Conservation (phyloP, 2,329 filamentous ascomycete species). For the Cladosporium cucumerinum region DNA sequence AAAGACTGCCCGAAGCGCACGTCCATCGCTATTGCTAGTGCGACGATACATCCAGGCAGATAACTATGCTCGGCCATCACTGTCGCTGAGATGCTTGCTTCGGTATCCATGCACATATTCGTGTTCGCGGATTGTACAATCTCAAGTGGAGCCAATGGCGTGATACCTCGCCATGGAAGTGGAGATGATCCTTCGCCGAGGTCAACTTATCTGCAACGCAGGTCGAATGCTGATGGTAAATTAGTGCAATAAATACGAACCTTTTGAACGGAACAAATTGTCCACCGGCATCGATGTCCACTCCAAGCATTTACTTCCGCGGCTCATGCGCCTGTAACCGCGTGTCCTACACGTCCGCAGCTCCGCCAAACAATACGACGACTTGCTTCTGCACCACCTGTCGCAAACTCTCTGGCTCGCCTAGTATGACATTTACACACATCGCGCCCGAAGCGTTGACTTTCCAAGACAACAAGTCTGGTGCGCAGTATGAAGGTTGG, state of each 20-base stretch:
- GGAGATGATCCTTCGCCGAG: not conserved
- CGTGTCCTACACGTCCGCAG: slow-evolving; percentile 24
- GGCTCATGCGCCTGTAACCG: slow-evolving; percentile 27
- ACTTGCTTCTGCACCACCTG: slow-evolving; percentile 27
- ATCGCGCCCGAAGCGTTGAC: slow-evolving; percentile 18
- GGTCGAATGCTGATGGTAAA: not conserved
- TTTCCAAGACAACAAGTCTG: slow-evolving; percentile 22
- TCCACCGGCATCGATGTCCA: not conserved
- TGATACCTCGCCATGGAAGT: not conserved
- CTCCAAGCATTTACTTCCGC: slow-evolving; percentile 13
- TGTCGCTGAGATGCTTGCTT: not conserved
- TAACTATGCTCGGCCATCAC: not conserved
- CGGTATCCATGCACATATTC: not conserved
- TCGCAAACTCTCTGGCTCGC: slow-evolving; percentile 24
- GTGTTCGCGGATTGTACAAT: not conserved
- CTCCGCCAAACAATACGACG: slow-evolving; percentile 15
- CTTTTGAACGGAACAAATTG: not conserved
- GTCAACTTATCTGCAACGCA: not conserved
- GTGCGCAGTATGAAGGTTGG: slow-evolving; percentile 23
- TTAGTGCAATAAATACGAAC: not conserved
- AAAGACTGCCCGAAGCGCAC: not conserved
- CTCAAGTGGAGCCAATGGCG: not conserved
- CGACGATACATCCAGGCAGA: not conserved
- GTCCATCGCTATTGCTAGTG: not conserved
- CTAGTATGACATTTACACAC: slow-evolving; percentile 24